Conservation (phyloP, 148 eudicot species). For the Camellia lanceoleosa region DNA sequence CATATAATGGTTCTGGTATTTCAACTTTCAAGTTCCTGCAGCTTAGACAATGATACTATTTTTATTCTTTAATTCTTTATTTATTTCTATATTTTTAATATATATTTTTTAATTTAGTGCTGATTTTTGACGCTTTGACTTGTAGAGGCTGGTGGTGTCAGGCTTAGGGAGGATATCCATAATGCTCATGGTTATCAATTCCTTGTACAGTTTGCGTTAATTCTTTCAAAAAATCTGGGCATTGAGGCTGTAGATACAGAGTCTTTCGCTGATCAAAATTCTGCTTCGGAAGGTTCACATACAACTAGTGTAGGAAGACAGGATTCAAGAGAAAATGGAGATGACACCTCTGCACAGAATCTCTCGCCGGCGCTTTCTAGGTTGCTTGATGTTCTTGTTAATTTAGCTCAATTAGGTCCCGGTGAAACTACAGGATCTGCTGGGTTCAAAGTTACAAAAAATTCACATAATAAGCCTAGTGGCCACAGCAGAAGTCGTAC, state of each 20-base stretch:
- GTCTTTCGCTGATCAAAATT: slow-evolving; percentile 37
- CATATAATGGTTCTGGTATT: slow-evolving; percentile 8
- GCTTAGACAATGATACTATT: background rate
- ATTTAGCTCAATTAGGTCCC: slow-evolving; percentile 78
- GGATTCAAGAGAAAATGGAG: slow-evolving; percentile 40
- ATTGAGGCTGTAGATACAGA: slow-evolving; percentile 32
- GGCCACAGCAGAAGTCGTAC: slow-evolving; percentile 71
- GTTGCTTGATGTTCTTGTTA: slow-evolving; percentile 93
- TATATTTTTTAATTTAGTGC: slow-evolving; percentile 7
- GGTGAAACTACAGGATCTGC: slow-evolving; percentile 38
- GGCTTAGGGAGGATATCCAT: slow-evolving; percentile 94
- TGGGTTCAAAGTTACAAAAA: slow-evolving; percentile 42
- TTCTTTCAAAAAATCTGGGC: slow-evolving; percentile 53
- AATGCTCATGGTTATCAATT: slow-evolving; percentile 99
- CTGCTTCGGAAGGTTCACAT: slow-evolving; percentile 30
- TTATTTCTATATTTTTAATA: background rate
- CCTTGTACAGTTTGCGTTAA: slow-evolving; percentile 91
- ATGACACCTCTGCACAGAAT: slow-evolving; percentile 35
- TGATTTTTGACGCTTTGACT: slow-evolving; percentile 27
- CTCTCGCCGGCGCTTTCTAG: slow-evolving; percentile 87
- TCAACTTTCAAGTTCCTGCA: slow-evolving; percentile 2
- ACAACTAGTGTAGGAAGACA: slow-evolving; percentile 21
- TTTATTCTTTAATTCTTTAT: background rate
- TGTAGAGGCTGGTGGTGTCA: slow-evolving; percentile 87
- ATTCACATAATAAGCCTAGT: slow-evolving; percentile 43